Base-by-base conservation (phyloP, 148 eudicot genomes). In the Heliosperma pusillum region DNA sequence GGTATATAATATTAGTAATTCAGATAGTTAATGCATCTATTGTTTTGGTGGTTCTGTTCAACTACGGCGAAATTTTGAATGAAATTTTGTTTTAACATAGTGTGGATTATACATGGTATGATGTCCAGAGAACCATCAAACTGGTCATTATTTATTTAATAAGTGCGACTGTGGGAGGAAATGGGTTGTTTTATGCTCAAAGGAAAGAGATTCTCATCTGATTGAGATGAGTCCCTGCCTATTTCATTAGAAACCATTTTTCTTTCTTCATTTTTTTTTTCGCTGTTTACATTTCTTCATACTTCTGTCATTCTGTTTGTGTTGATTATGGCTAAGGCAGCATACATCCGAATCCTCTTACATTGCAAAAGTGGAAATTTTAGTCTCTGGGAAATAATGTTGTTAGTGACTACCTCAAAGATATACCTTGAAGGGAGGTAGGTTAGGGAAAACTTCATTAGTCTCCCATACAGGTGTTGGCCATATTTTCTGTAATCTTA, bases 1-100 rank as follows among this genome's bases (percentile, higher is more conserved):
- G 97, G 99, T 95, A 80, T 60, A 61, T 44, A 7, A 53, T 53
- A 10, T 60, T 21, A 26, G 17, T 61, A 7, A 33, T 20, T 52
- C 27, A 42, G 47, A 26, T 50, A 22, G 13, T 25, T 75, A 36
- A 57, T 71, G 10, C 25, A 26, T 55, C 12, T 22, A 19, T 1
- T 15, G 0, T 24, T 27, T 24, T 21, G 66, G 13, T 67, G 55
- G 70, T 29, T 47, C 58, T 69, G 26, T 22, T 69, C 72, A 47
- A 69, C 30, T 69, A 69, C 15, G n/a, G 25, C 36, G 26, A 69
- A 69, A 30, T 69, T 22, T n/a, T 47, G 30, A 45, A 69, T 50
- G 72, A 56, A 7, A 50, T 22, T 10, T 66, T 40, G 26, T 63
- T 63, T 27, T 40, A 65, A 12, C n/a, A 65, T 24, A 17, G 69